A percentile compares a stretch with the other conserved stretches of the same genome.
These are phyloP conservation scores for Trichoderma koningiopsis DNA, from an alignment of 2,329 filamentous ascomycete genomes.

Conservation along the genomic window DNA sequence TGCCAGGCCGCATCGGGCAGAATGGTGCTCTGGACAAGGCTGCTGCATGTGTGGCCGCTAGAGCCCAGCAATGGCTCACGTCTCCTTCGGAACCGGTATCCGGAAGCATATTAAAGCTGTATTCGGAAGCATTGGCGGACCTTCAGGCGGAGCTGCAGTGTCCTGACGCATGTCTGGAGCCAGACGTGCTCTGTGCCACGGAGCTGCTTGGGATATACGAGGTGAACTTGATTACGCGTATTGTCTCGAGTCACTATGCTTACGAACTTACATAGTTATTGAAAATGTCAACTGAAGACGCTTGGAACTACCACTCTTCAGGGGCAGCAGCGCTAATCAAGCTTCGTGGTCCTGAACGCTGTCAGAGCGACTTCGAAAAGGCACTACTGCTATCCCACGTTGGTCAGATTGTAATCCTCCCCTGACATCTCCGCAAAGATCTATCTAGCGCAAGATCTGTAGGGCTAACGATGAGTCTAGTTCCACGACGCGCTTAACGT, in stretches of 20 bases:
- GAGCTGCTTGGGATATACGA: conserved; percentile 20
- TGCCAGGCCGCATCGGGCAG: conserved; percentile 16
- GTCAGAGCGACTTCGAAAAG: conserved; percentile 17
- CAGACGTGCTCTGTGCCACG: conserved; percentile 20
- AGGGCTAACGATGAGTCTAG: not conserved
- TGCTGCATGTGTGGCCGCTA: conserved; percentile 16
- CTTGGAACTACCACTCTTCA: conserved; percentile 12
- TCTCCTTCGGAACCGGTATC: conserved; percentile 3
- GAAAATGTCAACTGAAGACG: conserved; percentile 16
- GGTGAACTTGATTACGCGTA: not conserved
- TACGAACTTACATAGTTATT: not conserved
- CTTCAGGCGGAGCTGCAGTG: conserved; percentile 12
- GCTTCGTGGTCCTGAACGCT: conserved; percentile 19
- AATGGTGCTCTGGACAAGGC: conserved; percentile 15
- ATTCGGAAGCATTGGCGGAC: conserved; percentile 8
- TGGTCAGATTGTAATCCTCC: conserved; percentile 21
- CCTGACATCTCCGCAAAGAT: not conserved
- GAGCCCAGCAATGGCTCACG: conserved; percentile 20
- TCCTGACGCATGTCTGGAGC: not conserved
- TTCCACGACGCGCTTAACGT: conserved; percentile 11
- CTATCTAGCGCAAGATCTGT: not conserved
- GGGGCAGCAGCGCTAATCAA: conserved; percentile 14
- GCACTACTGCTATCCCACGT: conserved; percentile 15
- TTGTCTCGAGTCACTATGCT: not conserved
- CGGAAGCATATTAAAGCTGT: not conserved